Evolutionary conservation across 2,329 filamentous ascomycete genomes (phyloP), one percentile per base, ranked within the genome.

Genomic region (Colletotrichum gloeosporioides): DNA sequence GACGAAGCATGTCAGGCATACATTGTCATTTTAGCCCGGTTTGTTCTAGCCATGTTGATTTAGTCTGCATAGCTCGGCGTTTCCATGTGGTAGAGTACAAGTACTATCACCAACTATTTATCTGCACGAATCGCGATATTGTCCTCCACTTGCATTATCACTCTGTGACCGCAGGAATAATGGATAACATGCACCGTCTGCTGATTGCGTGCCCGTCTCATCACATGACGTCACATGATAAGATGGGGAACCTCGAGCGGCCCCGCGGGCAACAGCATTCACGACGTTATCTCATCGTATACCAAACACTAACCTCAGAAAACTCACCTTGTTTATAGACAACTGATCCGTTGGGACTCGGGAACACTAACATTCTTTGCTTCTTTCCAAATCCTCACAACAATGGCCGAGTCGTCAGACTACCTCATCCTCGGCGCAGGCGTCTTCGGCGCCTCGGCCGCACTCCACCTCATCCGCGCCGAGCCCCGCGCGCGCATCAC

Each of bases 371-470:
- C 1, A 4, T 18, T 18, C 22, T n/a, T 12, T 13, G 2, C 8
- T 29, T 18, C 7, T 8, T 9, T 13, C 36, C 12, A 3, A 68
- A 4, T 4, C 2, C 12, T 16, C 22, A 18, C 22, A 22, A 69
- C 7, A 25, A 75, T 71, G 75, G 6, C 18, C 6, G 57, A 73
- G 27, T 1, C 44, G 2, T 12, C 27, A 4, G 9, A 29, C 8
- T 80, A 77, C 64, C 82, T 90, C 61, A 89, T 90, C 67, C 79
- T 90, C 59, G 89, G 89, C 32, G 87, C 85, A 6, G 89, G 89
- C 49, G 87, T 88, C 32, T 90, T 90, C 75, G 89, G 89, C 62
- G 85, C 85, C 32, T 87, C 85, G 29, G 89, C 88, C 1, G 89
- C 89, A 3, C 88, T 89, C 77, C 86, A 90, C 72, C 84, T 89